Percentiles rank a stretch among this genome's conserved stretches.
These are phyloP conservation scores for Penicillium sclerotigenum DNA, from an alignment of 2,329 filamentous ascomycete species.

Conservation along the genomic window DNA sequence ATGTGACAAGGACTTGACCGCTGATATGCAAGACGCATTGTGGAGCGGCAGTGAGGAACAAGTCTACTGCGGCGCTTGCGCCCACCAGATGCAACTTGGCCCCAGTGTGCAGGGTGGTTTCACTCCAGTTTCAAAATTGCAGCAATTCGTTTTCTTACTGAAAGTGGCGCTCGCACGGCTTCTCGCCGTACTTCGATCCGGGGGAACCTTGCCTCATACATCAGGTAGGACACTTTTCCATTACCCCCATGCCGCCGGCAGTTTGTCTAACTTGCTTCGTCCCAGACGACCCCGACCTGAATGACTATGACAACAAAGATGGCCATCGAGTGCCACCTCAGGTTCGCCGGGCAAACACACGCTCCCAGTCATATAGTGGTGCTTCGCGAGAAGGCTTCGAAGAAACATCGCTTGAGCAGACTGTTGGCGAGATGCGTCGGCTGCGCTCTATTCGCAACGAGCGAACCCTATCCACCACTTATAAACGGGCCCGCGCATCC, in stretches of 20 bases:
- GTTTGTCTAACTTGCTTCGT: conserved; percentile 14
- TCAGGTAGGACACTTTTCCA: conserved; percentile 50
- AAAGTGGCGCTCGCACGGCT: conserved; percentile 87
- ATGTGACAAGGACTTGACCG: conserved; percentile 71
- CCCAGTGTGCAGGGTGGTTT: conserved; percentile 62
- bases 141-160: conserved; percentile 91
- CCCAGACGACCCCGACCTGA: conserved; percentile 65
- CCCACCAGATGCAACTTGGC: conserved; percentile 47
- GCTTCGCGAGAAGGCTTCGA: conserved; percentile 58
- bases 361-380: conserved; percentile 71
- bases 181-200: conserved; percentile 79
- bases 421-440: conserved; percentile 88
- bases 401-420: conserved; percentile 83
- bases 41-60: conserved; percentile 66
- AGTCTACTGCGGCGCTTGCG: conserved; percentile 69
- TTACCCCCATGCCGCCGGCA: conserved; percentile 6
- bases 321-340: conserved; percentile 56
- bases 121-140: conserved; percentile 74
- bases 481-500: conserved; percentile 84
- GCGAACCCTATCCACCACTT: conserved; percentile 88
- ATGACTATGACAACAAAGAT: conserved; percentile 64
- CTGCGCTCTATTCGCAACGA: conserved; percentile 90
- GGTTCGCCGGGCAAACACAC: conserved; percentile 60
- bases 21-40: conserved; percentile 65
- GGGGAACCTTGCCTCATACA: conserved; percentile 72